These are phyloP conservation scores for Brassica juncea DNA, from an alignment of 345 rosid species.

Conservation along the genomic window DNA sequence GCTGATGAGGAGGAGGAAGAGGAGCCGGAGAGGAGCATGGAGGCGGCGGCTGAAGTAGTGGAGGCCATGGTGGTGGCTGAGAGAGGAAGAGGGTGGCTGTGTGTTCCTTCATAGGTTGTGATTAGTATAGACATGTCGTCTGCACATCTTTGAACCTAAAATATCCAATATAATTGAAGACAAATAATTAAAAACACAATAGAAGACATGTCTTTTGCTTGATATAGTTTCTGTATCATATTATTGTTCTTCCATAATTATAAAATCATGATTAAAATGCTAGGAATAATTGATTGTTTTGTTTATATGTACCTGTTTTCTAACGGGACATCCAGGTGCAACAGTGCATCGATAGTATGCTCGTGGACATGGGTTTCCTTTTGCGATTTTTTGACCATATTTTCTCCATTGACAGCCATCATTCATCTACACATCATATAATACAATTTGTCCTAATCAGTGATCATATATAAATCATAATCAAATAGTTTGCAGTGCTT, in stretches of 20 bases:
- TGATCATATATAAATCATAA: neutral
- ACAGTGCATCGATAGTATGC: conserved; percentile 91
- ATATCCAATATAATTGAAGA: neutral
- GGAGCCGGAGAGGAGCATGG: conserved; percentile 74
- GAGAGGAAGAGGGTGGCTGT: conserved; percentile 68
- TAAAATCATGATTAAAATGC: neutral
- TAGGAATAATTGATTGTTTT: neutral
- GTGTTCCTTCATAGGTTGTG: conserved; percentile 81
- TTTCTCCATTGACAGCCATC: conserved; percentile 99
- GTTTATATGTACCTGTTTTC: conserved; percentile 62
- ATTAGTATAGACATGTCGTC: conserved; percentile 74
- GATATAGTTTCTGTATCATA: too few species aligned
- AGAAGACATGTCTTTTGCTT: neutral
- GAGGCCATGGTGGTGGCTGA: conserved; percentile 85
- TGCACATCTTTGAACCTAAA: conserved; percentile 75
- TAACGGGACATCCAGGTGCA: conserved; percentile 79
- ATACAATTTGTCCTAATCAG: neutral
- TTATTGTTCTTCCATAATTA: neutral
- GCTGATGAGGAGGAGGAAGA: conserved; percentile 56
- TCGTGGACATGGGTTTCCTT: conserved; percentile 92
- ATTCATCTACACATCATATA: conserved; percentile 55
- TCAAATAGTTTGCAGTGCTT: neutral
- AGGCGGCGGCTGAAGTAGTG: conserved; percentile 81
- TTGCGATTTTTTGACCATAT: conserved; percentile 87
- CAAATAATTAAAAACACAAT: neutral